Conservation (phyloP, 148 eudicot species). For the Gaultheria prostrata region DNA sequence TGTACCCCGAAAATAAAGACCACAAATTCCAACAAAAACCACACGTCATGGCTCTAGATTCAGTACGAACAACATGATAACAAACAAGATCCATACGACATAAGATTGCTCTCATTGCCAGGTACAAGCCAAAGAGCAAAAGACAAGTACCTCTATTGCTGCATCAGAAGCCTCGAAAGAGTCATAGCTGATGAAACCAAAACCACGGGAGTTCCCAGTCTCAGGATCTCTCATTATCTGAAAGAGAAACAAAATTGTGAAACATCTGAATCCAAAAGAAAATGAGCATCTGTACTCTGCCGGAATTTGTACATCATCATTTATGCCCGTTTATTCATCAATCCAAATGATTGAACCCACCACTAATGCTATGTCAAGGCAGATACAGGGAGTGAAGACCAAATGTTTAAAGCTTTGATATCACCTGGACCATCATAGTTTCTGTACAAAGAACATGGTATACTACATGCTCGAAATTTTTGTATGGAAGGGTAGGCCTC, state of each 20-base stretch:
- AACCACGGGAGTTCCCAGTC: constrained; percentile 94
- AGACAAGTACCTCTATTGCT: constrained; percentile 69
- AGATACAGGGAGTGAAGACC: too few species aligned
- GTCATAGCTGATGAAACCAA: constrained; percentile 96
- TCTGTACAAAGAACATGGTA: neutral
- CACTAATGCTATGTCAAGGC: too few species aligned
- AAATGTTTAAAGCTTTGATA: too few species aligned
- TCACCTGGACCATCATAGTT: neutral
- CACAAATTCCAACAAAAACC: neutral
- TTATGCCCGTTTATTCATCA: too few species aligned
- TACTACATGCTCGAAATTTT: neutral
- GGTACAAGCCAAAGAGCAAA: neutral
- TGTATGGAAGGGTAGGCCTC: neutral
- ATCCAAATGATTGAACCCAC: too few species aligned
- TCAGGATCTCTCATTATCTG: constrained; percentile 99
- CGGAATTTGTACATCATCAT: neutral
- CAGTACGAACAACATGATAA: neutral
- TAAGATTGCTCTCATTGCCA: neutral
- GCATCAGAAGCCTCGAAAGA: constrained; percentile 97
- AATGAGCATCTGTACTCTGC: neutral
- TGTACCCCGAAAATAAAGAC: neutral
- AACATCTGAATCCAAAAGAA: constrained; percentile 21
- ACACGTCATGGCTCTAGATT: neutral
- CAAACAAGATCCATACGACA: neutral
- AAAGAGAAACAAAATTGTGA: constrained; percentile 1